phyloP scores from a whole-genome alignment of 1,284 basidiomycete species.

The Tranzscheliella williamsii region DNA sequence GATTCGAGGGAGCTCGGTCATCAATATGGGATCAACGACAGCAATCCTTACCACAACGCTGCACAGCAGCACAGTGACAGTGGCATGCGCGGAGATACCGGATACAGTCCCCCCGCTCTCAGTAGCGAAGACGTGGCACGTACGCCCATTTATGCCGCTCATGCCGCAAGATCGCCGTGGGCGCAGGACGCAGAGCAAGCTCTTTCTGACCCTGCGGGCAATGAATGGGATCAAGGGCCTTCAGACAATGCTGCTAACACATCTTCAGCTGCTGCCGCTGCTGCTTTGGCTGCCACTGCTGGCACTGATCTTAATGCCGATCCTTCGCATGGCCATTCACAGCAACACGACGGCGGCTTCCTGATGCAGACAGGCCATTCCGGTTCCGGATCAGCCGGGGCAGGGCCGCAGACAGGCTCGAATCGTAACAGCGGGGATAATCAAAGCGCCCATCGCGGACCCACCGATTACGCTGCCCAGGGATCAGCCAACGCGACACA shows the following conservation, averaged over 20 bases:
- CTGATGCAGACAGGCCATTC: conserved; percentile 32
- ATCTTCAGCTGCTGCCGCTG: conserved; percentile 30
- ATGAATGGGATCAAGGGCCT: conserved; percentile 17
- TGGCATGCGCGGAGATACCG: conserved; percentile 11
- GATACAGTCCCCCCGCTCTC: conserved; percentile 14
- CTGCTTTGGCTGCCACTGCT: conserved; percentile 31
- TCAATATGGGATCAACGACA: conserved; percentile 9
- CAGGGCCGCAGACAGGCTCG: conserved; percentile 7
- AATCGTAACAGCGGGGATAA: conserved; percentile 34
- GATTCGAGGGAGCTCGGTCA: conserved; percentile 12
- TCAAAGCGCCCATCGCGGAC: conserved; percentile 23
- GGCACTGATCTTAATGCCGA: conserved; percentile 28
- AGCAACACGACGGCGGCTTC: conserved; percentile 21
- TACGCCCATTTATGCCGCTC: conserved; percentile 39
- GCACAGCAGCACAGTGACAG: conserved; percentile 4
- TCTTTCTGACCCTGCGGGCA: conserved; percentile 10
- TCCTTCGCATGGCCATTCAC: conserved; percentile 17
- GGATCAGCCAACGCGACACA: background rate
- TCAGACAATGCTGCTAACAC: conserved; percentile 9
- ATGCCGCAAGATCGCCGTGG: conserved; percentile 33
- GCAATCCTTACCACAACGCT: conserved; percentile 6
- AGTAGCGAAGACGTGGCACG: conserved; percentile 17
- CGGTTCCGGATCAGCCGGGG: conserved; percentile 10
- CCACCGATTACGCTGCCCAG: background rate
- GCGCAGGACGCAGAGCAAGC: conserved; percentile 8